Base-by-base conservation (phyloP, 306 rosid genomes). In the Pueraria montana region DNA sequence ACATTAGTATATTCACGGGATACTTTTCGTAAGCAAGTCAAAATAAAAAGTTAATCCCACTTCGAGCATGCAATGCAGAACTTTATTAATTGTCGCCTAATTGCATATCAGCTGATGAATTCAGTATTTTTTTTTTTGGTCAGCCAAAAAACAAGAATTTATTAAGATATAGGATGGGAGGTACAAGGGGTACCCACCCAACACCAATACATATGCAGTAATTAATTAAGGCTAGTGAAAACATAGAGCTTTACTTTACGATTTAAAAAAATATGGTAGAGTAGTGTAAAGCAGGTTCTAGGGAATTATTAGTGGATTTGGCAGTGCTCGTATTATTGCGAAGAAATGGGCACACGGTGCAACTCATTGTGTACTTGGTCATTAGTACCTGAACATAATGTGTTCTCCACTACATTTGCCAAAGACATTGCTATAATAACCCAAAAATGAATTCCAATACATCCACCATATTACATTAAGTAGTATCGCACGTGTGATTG, bases 321-420 rank as follows among this genome's bases (percentile, higher is more conserved):
- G 74, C 61, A 67, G 48, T 34, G 40, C 8, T 5, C 8, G 6
- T 34, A 34, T 34, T 34, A 34, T 34, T 68, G 45, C 43, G 11
- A 55, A 14, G 34, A 77, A 85, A 82, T 84, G 80, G 75, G 42
- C 91, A 79, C 92, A 85, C 87, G 91, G 73, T 55, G 80, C 30
- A 73, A 66, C 86, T 80, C 86, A 86, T 88, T 65, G 69, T 74
- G 50, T 70, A 21, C 36, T 38, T 62, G 61, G 46, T 53, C 82
- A 86, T 84, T 50, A 74, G 46, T 81, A 52, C 43, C 42, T 56
- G 11, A 76, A 18, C 45, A 79, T 59, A 56, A 64, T 80, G 75
- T 74, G 68, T 45, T 65, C 34, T 84, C 82, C 88, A 52, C 86
- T 67, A 63, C 42, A 4, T 74, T 76, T 34, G 40, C 40, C 40